Conservation (phyloP, 1,284 basidiomycete genomes). For the Cryptococcus hybrid region DNA sequence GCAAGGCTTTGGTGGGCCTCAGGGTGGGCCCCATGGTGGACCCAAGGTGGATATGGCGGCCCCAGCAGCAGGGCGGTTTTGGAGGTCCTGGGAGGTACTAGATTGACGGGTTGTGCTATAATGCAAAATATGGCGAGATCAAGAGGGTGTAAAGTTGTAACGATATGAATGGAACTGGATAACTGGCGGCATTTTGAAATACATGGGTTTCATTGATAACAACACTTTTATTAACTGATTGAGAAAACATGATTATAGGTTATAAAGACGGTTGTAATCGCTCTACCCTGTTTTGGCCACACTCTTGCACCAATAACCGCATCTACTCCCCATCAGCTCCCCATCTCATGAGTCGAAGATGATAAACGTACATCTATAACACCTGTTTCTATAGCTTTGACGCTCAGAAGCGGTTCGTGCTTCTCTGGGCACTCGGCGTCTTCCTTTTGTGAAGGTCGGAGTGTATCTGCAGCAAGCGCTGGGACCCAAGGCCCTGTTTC, state of each 20-base stretch:
- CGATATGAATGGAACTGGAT: too few species aligned
- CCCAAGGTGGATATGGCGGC: not conserved
- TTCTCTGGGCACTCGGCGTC: slow-evolving; percentile 10
- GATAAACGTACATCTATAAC: slow-evolving; percentile 67
- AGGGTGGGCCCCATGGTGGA: not conserved
- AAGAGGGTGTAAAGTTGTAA: too few species aligned
- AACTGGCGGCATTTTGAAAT: too few species aligned
- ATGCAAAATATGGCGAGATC: too few species aligned
- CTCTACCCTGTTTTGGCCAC: slow-evolving; percentile 36
- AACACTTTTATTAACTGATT: too few species aligned
- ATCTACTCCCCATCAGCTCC: slow-evolving; percentile 22
- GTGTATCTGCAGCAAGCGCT: slow-evolving; percentile 30
- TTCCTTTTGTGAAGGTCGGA: slow-evolving; percentile 13
- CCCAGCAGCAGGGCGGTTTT: too few species aligned
- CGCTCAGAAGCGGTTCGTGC: slow-evolving; percentile 57
- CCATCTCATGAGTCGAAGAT: not conserved
- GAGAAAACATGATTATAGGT: too few species aligned
- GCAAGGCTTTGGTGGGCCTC: not conserved
- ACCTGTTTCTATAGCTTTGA: slow-evolving; percentile 74
- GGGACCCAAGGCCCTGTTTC: slow-evolving; percentile 58
- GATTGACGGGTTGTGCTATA: too few species aligned
- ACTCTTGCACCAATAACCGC: slow-evolving; percentile 46
- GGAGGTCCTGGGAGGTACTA: too few species aligned
- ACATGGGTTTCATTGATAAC: too few species aligned
- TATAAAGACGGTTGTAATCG: not conserved